Evolutionary conservation across 257 asterid genomes (phyloP).

Genomic region (Capsicum pubescens): DNA sequence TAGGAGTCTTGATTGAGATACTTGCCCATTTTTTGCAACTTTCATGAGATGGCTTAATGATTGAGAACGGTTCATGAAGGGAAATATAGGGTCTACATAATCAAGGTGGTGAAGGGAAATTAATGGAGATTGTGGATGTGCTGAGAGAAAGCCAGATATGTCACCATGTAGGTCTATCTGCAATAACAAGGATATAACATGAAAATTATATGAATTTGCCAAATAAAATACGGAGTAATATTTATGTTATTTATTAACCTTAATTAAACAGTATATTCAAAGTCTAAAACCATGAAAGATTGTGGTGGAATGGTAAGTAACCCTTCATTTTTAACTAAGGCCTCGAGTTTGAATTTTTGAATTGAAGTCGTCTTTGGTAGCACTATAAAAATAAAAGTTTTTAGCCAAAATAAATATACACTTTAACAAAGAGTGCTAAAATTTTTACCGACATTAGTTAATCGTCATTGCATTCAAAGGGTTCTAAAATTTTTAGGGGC

Average conservation of each 20-base stretch:
- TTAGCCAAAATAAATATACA: too few relatives aligned
- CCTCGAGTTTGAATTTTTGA: neutral
- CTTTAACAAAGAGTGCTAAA: too few relatives aligned
- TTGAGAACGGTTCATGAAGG: slow-evolving; percentile 40
- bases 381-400: too few relatives aligned
- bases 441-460: too few relatives aligned
- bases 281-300: too few relatives aligned
- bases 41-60: slow-evolving; percentile 47
- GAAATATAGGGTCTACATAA: slow-evolving; percentile 53
- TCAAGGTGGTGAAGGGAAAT: slow-evolving; percentile 61
- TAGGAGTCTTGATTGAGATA: slow-evolving; percentile 38
- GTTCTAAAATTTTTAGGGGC: too few relatives aligned
- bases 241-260: too few relatives aligned
- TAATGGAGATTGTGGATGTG: slow-evolving; percentile 54
- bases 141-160: slow-evolving; percentile 51
- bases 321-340: neutral
- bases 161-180: slow-evolving; percentile 51
- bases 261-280: too few relatives aligned
- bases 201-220: neutral
- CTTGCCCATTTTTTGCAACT: slow-evolving; percentile 31
- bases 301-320: neutral
- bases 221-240: too few relatives aligned
- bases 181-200: neutral
- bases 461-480: too few relatives aligned
- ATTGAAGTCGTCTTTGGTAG: too few relatives aligned